Evolutionary conservation across 129 eudicot genomes (phyloP).

Genomic region (Mikania micrantha): DNA sequence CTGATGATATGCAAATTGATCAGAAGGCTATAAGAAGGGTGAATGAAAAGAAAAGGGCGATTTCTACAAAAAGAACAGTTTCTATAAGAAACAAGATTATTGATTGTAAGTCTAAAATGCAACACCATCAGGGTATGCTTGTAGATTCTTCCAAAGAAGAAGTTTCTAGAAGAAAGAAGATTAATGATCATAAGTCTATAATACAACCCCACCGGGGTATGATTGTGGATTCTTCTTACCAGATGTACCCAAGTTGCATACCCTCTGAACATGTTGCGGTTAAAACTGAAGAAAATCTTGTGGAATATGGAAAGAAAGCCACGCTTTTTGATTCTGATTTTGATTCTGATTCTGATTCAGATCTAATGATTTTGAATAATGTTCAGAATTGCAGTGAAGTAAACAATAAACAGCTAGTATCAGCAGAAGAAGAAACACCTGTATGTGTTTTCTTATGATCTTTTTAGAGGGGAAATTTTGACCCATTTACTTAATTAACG

Average conservation of each 20-base stretch:
- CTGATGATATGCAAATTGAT: constrained; percentile 2
- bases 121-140: not conserved
- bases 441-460: constrained; percentile 12
- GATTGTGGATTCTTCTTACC: constrained; percentile 6
- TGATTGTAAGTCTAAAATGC: not conserved
- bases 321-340: constrained; percentile 12
- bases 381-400: constrained; percentile 10
- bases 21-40: constrained; percentile 4
- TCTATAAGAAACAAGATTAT: not conserved
- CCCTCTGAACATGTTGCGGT: not conserved
- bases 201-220: not conserved
- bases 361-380: constrained; percentile 25
- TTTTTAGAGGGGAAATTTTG: not conserved
- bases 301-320: constrained; percentile 15
- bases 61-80: constrained; percentile 6
- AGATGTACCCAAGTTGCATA: not conserved
- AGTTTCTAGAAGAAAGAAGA: constrained; percentile 4
- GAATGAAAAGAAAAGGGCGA: not conserved
- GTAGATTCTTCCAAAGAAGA: not conserved
- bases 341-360: constrained; percentile 22
- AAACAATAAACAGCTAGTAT: constrained; percentile 1
- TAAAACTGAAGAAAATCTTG: not conserved
- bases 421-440: constrained; percentile 10
- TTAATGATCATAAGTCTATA: not conserved
- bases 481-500: not conserved